These are phyloP conservation scores for Colletotrichum sublineola DNA, from an alignment of 2,329 filamentous ascomycete genomes.

Conservation along the genomic window DNA sequence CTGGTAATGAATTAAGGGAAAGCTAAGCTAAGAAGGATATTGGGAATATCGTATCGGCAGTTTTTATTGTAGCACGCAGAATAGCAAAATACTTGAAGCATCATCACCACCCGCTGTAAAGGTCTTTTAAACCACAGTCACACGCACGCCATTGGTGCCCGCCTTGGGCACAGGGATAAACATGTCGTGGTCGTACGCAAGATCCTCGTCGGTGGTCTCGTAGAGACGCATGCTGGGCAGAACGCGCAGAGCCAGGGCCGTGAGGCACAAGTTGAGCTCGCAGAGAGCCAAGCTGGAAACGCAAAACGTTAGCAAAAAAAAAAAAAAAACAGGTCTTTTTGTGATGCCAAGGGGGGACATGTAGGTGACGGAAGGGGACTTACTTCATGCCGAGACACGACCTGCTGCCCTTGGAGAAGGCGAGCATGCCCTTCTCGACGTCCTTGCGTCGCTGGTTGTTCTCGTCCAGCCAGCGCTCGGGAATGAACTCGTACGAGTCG, in stretches of 20 bases:
- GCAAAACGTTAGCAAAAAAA: slow-evolving; percentile 17
- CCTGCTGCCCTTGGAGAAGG: slow-evolving; percentile 58
- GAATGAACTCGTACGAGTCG: slow-evolving; percentile 54
- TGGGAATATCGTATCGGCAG: not conserved
- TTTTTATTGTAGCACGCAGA: not conserved
- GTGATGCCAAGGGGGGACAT: too few species aligned
- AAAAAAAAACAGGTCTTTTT: not conserved
- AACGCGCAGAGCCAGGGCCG: slow-evolving; percentile 45
- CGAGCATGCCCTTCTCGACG: slow-evolving; percentile 54
- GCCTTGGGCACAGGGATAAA: slow-evolving; percentile 44
- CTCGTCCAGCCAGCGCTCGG: slow-evolving; percentile 57
- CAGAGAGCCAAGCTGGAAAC: slow-evolving; percentile 45
- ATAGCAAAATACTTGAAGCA: too few species aligned
- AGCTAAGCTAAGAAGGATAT: not conserved
- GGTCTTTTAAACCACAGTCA: slow-evolving; percentile 14
- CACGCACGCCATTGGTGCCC: slow-evolving; percentile 34
- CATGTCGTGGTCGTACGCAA: slow-evolving; percentile 49
- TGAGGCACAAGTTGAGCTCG: slow-evolving; percentile 45
- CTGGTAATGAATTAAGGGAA: not conserved
- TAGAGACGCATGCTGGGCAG: slow-evolving; percentile 47
- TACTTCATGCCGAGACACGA: slow-evolving; percentile 58
- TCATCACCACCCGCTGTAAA: not conserved
- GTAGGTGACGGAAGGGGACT: slow-evolving; percentile 13
- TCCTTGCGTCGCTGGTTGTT: slow-evolving; percentile 47
- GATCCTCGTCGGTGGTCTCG: slow-evolving; percentile 48